phyloP scores from a whole-genome alignment of 2,329 filamentous ascomycete genomes.

The Aureobasidium pullulans region DNA sequence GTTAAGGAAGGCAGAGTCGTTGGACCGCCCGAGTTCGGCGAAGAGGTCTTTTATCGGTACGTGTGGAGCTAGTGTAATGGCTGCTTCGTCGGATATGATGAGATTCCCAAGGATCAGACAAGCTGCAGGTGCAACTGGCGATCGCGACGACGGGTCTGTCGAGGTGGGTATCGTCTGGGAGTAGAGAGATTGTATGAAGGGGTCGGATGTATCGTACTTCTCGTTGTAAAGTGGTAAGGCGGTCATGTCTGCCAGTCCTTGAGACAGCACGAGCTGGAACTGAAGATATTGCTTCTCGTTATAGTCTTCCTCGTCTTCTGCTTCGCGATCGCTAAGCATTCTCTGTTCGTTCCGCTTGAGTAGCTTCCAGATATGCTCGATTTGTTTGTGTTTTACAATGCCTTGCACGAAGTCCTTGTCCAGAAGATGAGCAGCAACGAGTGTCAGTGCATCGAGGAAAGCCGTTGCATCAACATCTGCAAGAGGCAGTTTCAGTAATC shows the following conservation, averaged over 20 bases:
- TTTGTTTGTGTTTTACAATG: background rate
- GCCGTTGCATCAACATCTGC: conserved; percentile 14
- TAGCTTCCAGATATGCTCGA: conserved; percentile 13
- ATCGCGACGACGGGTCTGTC: background rate
- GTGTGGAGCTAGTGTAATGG: conserved; percentile 8
- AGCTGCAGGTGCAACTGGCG: conserved; percentile 6
- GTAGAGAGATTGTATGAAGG: conserved; percentile 12
- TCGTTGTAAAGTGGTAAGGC: conserved; percentile 7
- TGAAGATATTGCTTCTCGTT: conserved; percentile 12
- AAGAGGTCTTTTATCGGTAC: conserved; percentile 13
- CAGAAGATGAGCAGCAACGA: conserved; percentile 11
- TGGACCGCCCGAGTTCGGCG: background rate
- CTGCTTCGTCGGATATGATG: conserved; percentile 5
- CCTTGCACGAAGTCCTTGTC: conserved; percentile 12
- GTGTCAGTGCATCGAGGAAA: conserved; percentile 15
- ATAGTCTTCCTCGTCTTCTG: background rate
- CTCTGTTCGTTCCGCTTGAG: conserved; percentile 9
- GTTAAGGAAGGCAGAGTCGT: conserved; percentile 15
- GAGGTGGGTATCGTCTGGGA: background rate
- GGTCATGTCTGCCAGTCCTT: conserved; percentile 11
- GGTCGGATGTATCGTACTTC: background rate
- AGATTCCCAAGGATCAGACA: conserved; percentile 17
- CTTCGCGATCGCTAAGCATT: conserved; percentile 1
- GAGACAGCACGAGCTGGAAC: conserved; percentile 6
- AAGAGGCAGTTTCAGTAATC: conserved; percentile 8